Conservation (phyloP, 345 rosid genomes). For the Triadica sebifera region DNA sequence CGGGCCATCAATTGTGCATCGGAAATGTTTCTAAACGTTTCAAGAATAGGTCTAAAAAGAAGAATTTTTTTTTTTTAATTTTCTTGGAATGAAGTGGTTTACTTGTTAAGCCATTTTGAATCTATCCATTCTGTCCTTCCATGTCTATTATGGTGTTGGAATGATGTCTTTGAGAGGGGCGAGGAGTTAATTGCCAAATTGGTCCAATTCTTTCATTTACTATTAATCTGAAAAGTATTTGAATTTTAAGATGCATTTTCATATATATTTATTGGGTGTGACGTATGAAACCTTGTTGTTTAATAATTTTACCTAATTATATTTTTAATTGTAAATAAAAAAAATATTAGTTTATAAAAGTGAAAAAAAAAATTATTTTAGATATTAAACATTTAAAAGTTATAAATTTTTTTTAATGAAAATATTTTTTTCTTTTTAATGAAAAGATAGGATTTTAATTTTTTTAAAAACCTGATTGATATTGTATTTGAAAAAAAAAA, state of each 20-base stretch:
- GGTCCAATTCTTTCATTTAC: slow-evolving; percentile 38
- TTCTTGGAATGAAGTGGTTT: slow-evolving; percentile 22
- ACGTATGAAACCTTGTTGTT: too few species aligned
- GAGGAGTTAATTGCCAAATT: slow-evolving; percentile 32
- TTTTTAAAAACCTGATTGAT: too few species aligned
- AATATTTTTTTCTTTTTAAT: too few species aligned
- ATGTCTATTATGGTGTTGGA: slow-evolving; percentile 38
- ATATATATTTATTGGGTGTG: neutral
- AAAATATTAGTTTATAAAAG: too few species aligned
- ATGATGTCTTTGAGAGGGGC: slow-evolving; percentile 40
- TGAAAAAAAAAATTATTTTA: too few species aligned
- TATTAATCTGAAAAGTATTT: slow-evolving; percentile 2
- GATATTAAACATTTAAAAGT: too few species aligned
- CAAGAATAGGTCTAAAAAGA: neutral
- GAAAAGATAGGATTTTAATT: too few species aligned
- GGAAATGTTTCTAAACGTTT: slow-evolving; percentile 77
- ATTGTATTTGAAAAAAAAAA: too few species aligned
- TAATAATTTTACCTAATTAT: too few species aligned
- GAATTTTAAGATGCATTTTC: slow-evolving; percentile 4
- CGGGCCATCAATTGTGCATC: slow-evolving; percentile 88
- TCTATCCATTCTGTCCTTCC: slow-evolving; percentile 33
- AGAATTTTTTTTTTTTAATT: too few species aligned
- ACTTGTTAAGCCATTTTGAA: slow-evolving; percentile 30
- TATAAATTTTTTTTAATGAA: too few species aligned
- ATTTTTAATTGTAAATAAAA: too few species aligned